Evolutionary conservation across 1,284 basidiomycete species (phyloP).

Genomic region (Trichosporon coremiiforme): DNA sequence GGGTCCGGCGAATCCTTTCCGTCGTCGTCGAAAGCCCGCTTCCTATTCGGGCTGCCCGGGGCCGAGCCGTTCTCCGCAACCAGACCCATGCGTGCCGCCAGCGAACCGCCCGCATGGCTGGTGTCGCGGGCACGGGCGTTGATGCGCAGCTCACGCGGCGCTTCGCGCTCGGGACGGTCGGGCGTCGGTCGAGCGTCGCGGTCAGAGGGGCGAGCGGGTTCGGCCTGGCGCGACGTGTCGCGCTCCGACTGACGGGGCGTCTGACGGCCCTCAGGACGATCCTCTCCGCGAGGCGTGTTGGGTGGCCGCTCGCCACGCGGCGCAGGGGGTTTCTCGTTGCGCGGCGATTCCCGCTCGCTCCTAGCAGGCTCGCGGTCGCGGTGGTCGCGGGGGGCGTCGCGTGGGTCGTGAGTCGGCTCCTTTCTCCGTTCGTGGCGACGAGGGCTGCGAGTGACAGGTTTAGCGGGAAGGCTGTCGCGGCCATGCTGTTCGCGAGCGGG

Average conservation of each 20-base stretch:
- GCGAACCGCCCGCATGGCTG: background rate
- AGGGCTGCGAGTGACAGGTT: slow-evolving; percentile 5
- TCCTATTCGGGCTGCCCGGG: slow-evolving; percentile 6
- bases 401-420: slow-evolving; percentile 15
- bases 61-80: slow-evolving; percentile 12
- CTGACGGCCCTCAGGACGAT: background rate
- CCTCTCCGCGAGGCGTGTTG: slow-evolving; percentile 13
- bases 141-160: slow-evolving; percentile 13
- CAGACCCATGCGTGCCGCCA: slow-evolving; percentile 5
- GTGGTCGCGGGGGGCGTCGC: too few species aligned
- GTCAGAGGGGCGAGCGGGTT: background rate
- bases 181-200: background rate
- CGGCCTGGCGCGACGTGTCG: background rate
- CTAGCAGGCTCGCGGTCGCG: slow-evolving; percentile 13
- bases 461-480: slow-evolving; percentile 7
- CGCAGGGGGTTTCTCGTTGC: background rate
- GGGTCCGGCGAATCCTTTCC: slow-evolving; percentile 11
- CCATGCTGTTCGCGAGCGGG: slow-evolving; percentile 7
- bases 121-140: slow-evolving; percentile 5
- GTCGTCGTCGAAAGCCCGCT: slow-evolving; percentile 7
- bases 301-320: slow-evolving; percentile 1
- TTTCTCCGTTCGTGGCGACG: slow-evolving; percentile 20
- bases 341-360: slow-evolving; percentile 4
- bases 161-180: slow-evolving; percentile 14
- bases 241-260: slow-evolving; percentile 5